These are phyloP conservation scores for Oryza longistaminata DNA, from an alignment of 176 grass and related monocot genomes.

Conservation along the genomic window DNA sequence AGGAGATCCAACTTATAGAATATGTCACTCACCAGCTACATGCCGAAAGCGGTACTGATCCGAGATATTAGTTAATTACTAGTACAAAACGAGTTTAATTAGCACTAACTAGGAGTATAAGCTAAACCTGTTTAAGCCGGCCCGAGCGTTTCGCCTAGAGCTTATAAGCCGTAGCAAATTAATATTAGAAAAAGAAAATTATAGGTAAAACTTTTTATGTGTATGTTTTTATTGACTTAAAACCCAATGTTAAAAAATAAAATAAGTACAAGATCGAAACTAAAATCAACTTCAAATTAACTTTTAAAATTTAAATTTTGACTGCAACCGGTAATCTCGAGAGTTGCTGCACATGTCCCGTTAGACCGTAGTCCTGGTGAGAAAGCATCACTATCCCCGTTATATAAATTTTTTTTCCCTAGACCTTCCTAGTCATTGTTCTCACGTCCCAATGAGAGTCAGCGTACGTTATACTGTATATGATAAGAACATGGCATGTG, in stretches of 20 bases:
- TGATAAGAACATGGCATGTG: not conserved
- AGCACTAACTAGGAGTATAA: not conserved
- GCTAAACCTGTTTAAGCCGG: not conserved
- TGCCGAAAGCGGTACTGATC: not conserved
- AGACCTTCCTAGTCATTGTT: not conserved
- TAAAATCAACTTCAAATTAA: too few species aligned
- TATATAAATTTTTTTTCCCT: not conserved
- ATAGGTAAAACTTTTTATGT: too few species aligned
- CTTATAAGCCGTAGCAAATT: too few species aligned
- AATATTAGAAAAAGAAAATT: too few species aligned
- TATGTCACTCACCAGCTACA: not conserved
- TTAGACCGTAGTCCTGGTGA: not conserved
- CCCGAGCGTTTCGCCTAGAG: too few species aligned
- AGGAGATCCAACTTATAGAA: not conserved
- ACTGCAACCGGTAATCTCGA: too few species aligned
- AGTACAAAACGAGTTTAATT: too few species aligned
- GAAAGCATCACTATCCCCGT: not conserved
- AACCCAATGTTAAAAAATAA: too few species aligned
- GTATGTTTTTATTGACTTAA: too few species aligned
- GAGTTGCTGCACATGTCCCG: not conserved
- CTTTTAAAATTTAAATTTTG: too few species aligned
- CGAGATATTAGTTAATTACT: not conserved
- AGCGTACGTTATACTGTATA: not conserved
- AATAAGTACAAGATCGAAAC: too few species aligned
- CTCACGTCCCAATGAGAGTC: not conserved